These are phyloP conservation scores for Leccinum uliginosum DNA, from an alignment of 768 basidiomycete species.

Conservation along the genomic window DNA sequence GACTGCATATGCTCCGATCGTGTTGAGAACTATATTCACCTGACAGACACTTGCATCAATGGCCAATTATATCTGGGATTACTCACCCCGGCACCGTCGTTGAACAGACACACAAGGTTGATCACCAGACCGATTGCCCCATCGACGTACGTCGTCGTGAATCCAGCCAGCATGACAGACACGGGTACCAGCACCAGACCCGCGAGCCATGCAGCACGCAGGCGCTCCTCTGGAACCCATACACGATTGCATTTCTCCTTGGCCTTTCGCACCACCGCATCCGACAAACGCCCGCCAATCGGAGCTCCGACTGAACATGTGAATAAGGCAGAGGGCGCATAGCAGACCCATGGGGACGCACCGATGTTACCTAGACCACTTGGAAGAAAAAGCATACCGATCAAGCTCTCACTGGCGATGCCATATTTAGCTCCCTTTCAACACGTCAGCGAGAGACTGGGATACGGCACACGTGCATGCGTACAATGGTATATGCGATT, in stretches of 20 bases:
- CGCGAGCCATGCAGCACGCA: slow-evolving; percentile 48
- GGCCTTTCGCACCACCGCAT: slow-evolving; percentile 46
- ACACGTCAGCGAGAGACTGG: neutral
- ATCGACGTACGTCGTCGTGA: slow-evolving; percentile 46
- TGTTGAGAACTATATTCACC: slow-evolving; percentile 56
- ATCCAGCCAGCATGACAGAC: slow-evolving; percentile 44
- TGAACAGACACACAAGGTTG: slow-evolving; percentile 53
- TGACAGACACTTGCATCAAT: slow-evolving; percentile 19
- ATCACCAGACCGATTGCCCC: slow-evolving; percentile 47
- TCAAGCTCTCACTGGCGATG: slow-evolving; percentile 17
- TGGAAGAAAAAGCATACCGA: slow-evolving; percentile 26
- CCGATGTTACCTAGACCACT: slow-evolving; percentile 25
- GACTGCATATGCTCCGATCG: slow-evolving; percentile 52
- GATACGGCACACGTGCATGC: slow-evolving; percentile 9
- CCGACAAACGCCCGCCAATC: slow-evolving; percentile 56
- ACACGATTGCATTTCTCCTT: slow-evolving; percentile 45
- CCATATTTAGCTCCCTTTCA: slow-evolving; percentile 43
- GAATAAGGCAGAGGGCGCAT: neutral
- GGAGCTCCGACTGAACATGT: slow-evolving; percentile 50
- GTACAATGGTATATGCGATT: slow-evolving; percentile 62
- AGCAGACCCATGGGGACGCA: slow-evolving; percentile 1
- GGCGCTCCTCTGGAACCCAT: slow-evolving; percentile 68
- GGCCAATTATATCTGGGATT: neutral
- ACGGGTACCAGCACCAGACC: slow-evolving; percentile 50
- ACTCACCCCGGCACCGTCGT: slow-evolving; percentile 62